Percentiles rank a stretch among this genome's conserved stretches.
Evolutionary conservation across 371 early-diverging fungal genomes (phyloP).

Genomic region (Mucor circinelloides): DNA sequence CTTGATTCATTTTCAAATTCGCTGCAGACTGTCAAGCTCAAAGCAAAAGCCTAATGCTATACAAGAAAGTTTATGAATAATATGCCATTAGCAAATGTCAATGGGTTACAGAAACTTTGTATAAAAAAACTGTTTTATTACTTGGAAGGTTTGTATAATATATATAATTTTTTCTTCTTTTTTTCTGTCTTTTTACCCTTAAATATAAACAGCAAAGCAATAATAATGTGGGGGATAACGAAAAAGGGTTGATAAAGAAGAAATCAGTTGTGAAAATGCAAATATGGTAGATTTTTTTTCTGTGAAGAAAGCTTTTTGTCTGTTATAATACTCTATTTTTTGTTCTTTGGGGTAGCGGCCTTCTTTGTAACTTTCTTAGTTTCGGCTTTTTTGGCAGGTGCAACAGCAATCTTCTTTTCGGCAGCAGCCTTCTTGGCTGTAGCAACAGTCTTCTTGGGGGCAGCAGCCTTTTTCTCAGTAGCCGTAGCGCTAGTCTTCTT

Average conservation of each 20-base stretch:
- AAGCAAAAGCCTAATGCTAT: too few relatives aligned
- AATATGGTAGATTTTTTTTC: background rate
- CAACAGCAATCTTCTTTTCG: conserved; percentile 1
- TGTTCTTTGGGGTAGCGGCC: conserved; percentile 5
- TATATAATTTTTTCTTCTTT: background rate
- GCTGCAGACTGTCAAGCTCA: too few relatives aligned
- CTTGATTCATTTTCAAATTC: too few relatives aligned
- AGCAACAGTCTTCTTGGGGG: background rate
- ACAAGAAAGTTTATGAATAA: too few relatives aligned
- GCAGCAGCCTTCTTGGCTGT: background rate
- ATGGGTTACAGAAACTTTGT: too few relatives aligned
- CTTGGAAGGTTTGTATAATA: conserved; percentile 8
- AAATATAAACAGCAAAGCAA: background rate
- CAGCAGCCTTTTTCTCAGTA: conserved; percentile 1
- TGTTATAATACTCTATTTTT: conserved; percentile 6
- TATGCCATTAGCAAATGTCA: too few relatives aligned
- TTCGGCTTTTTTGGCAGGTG: conserved; percentile 11
- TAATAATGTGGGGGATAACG: background rate
- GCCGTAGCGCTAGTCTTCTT: background rate
- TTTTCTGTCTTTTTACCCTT: background rate
- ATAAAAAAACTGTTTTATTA: background rate
- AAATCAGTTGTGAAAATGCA: background rate
- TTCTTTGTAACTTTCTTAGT: conserved; percentile 17
- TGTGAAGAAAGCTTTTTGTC: background rate
- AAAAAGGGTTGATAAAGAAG: background rate